Conservation (phyloP, 306 rosid species). For the Cicer yamashitae region DNA sequence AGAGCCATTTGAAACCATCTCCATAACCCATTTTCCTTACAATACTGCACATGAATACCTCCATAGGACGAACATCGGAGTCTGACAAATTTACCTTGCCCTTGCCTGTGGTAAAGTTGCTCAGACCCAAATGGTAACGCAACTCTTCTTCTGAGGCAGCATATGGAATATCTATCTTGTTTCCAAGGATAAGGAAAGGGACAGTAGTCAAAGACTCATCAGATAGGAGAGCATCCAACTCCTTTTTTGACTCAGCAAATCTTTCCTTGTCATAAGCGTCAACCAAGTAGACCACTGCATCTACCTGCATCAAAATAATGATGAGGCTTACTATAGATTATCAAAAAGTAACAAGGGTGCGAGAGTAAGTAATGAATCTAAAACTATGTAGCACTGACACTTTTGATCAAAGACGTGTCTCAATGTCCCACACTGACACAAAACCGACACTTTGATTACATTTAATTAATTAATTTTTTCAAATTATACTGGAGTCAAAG, state of each 20-base stretch:
- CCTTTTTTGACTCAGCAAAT: constrained; percentile 71
- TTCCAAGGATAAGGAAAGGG: constrained; percentile 77
- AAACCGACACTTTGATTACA: no score
- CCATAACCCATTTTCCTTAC: constrained; percentile 90
- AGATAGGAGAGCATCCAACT: constrained; percentile 77
- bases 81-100: constrained; percentile 69
- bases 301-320: constrained; percentile 58
- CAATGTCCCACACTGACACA: no score
- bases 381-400: neutral
- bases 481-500: no score
- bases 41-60: constrained; percentile 86
- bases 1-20: constrained; percentile 85
- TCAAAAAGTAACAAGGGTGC: neutral
- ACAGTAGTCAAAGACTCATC: constrained; percentile 65
- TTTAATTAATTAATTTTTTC: no score
- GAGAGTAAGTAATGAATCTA: neutral
- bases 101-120: constrained; percentile 80
- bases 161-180: constrained; percentile 77
- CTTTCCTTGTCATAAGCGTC: constrained; percentile 78
- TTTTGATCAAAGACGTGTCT: no score
- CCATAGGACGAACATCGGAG: constrained; percentile 75
- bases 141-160: constrained; percentile 84
- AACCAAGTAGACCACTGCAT: constrained; percentile 77
- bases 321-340: neutral
- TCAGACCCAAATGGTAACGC: constrained; percentile 69